A percentile compares a stretch with the other conserved stretches of the same genome.
Conservation (phyloP, 306 rosid genomes). For the Fragaria vesca region DNA sequence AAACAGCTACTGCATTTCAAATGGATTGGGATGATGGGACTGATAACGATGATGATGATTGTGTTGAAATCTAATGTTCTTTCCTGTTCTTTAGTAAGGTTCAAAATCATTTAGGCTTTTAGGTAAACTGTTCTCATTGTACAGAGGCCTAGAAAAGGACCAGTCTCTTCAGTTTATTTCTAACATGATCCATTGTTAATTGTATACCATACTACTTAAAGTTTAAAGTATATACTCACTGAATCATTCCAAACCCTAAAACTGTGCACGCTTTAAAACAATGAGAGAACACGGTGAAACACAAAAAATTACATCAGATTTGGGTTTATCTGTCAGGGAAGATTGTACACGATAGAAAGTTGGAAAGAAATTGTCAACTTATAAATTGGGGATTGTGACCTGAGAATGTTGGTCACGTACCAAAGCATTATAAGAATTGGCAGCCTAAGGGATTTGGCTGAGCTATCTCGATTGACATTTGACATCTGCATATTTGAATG, state of each 20-base stretch:
- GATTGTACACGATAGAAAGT: not conserved
- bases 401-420: conserved; percentile 10
- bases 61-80: conserved; percentile 54
- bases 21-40: conserved; percentile 68
- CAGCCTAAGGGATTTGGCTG: conserved; percentile 5
- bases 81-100: not conserved
- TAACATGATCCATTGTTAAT: not conserved
- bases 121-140: conserved; percentile 25
- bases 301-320: not conserved
- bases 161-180: not conserved
- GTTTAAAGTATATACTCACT: not conserved
- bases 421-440: conserved; percentile 17
- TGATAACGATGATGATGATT: conserved; percentile 58
- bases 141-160: conserved; percentile 27
- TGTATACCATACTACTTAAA: not conserved
- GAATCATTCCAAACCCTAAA: no score
- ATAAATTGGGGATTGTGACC: not conserved
- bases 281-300: no score
- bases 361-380: not conserved
- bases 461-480: conserved; percentile 9
- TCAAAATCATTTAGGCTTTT: not conserved
- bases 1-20: conserved; percentile 63
- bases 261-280: no score
- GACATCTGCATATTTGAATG: conserved; percentile 1
- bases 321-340: not conserved